Conservation (phyloP, 805 yeast genomes). For the Zygosaccharomyces lentus region DNA sequence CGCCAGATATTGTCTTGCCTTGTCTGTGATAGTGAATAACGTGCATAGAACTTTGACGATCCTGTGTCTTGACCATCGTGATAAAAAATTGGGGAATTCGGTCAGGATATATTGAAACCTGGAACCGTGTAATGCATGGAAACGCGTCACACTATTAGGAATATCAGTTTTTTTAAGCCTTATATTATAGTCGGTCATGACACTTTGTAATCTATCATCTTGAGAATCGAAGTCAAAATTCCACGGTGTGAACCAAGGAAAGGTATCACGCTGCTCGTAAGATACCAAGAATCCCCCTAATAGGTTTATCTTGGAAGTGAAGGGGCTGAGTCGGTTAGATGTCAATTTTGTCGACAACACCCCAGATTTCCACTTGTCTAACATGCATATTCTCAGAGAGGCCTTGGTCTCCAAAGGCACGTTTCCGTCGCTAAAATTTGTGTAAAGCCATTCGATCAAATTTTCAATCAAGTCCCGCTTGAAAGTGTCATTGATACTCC, state of each 20-base stretch:
- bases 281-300: slow-evolving; percentile 32
- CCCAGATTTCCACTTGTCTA: slow-evolving; percentile 25
- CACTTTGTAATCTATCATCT: slow-evolving; percentile 13
- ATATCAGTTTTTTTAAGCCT: slow-evolving; percentile 19
- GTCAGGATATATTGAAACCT: slow-evolving; percentile 39
- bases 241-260: slow-evolving; percentile 32
- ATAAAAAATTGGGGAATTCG: slow-evolving; percentile 19
- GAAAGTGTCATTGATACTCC: slow-evolving; percentile 25
- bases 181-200: slow-evolving; percentile 25
- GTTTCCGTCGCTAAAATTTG: slow-evolving; percentile 10
- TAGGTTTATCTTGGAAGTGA: slow-evolving; percentile 22
- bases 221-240: slow-evolving; percentile 14
- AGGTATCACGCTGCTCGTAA: slow-evolving; percentile 20
- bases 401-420: slow-evolving; percentile 10
- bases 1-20: slow-evolving; percentile 51
- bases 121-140: slow-evolving; percentile 37
- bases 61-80: slow-evolving; percentile 19
- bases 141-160: slow-evolving; percentile 14
- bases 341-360: slow-evolving; percentile 14
- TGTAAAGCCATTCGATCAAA: slow-evolving; percentile 24
- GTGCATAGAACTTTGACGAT: slow-evolving; percentile 22
- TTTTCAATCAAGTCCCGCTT: slow-evolving; percentile 25
- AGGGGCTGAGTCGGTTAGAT: slow-evolving; percentile 10
- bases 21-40: slow-evolving; percentile 33
- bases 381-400: slow-evolving; percentile 22